Evolutionary conservation across 805 yeast genomes (phyloP).

Genomic region (Suhomyces vadensis): DNA sequence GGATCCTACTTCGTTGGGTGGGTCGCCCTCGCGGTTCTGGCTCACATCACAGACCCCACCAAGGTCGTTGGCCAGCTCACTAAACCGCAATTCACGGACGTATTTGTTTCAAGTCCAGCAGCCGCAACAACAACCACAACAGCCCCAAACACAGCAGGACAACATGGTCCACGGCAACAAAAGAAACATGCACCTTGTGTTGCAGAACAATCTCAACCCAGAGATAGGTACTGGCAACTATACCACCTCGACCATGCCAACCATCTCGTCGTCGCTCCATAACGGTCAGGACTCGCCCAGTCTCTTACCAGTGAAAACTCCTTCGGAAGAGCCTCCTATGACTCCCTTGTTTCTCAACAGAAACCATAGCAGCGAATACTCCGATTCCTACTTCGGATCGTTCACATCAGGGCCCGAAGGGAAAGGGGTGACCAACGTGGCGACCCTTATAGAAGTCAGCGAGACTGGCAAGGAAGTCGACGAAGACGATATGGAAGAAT

Average conservation of each 20-base stretch:
- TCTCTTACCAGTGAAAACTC: constrained; percentile 44
- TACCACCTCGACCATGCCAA: constrained; percentile 8
- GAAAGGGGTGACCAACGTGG: constrained; percentile 5
- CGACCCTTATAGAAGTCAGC: constrained; percentile 10
- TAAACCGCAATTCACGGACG: constrained; percentile 20
- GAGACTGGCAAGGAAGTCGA: constrained; percentile 8
- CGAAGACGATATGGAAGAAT: background rate
- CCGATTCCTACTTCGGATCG: constrained; percentile 15
- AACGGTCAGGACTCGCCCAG: constrained; percentile 24
- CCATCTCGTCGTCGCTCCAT: constrained; percentile 2
- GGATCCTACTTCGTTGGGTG: constrained; percentile 52
- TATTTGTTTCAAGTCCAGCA: constrained; percentile 16
- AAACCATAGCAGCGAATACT: background rate
- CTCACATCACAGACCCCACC: constrained; percentile 57
- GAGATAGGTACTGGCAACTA: constrained; percentile 5
- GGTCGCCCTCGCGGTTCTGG: constrained; percentile 58
- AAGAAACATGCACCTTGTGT: constrained; percentile 13
- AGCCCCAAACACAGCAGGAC: background rate
- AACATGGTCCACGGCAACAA: background rate
- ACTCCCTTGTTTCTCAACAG: constrained; percentile 33
- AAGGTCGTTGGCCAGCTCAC: constrained; percentile 26
- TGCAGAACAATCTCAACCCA: constrained; percentile 1
- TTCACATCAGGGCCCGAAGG: constrained; percentile 1
- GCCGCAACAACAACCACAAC: constrained; percentile 17
- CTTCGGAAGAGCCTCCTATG: constrained; percentile 44